These are phyloP conservation scores for Stygiomarasmius scandens DNA, from an alignment of 1,284 basidiomycete species.

Conservation along the genomic window DNA sequence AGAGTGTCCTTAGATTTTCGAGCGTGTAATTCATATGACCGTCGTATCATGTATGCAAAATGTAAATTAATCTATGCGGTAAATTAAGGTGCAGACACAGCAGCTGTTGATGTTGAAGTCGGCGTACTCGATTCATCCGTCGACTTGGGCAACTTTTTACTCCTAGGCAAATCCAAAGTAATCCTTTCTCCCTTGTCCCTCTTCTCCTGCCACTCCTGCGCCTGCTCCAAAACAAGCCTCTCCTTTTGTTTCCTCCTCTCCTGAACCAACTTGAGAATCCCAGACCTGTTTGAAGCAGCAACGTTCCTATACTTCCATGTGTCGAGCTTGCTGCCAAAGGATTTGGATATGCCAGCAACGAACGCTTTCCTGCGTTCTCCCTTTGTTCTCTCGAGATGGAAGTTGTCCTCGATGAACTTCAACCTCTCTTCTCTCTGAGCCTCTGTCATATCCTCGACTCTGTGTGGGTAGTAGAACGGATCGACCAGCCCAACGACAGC, in stretches of 20 bases:
- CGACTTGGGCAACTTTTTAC: neutral
- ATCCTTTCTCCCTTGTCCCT: neutral
- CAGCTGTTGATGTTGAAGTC: neutral
- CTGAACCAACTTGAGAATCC: neutral
- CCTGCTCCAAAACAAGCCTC: neutral
- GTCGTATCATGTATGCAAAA: neutral
- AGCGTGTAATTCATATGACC: too few relatives aligned
- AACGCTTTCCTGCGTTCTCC: neutral
- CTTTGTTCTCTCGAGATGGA: constrained; percentile 49
- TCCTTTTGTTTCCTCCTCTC: neutral
- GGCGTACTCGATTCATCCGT: neutral
- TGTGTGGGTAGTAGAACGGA: constrained; percentile 89
- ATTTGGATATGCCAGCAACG: neutral
- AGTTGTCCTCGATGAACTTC: constrained; percentile 61
- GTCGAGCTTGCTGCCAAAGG: neutral
- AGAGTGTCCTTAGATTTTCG: too few relatives aligned
- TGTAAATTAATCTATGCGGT: neutral
- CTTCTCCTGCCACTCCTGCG: neutral
- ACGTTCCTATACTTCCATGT: neutral
- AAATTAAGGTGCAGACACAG: neutral
- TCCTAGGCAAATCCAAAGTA: neutral
- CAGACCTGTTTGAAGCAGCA: neutral
- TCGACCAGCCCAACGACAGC: constrained; percentile 87
- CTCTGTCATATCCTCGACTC: constrained; percentile 72
- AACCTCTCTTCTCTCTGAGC: constrained; percentile 56